Conservation (phyloP, 2,329 filamentous ascomycete genomes). For the Aurifilum marmelostoma region DNA sequence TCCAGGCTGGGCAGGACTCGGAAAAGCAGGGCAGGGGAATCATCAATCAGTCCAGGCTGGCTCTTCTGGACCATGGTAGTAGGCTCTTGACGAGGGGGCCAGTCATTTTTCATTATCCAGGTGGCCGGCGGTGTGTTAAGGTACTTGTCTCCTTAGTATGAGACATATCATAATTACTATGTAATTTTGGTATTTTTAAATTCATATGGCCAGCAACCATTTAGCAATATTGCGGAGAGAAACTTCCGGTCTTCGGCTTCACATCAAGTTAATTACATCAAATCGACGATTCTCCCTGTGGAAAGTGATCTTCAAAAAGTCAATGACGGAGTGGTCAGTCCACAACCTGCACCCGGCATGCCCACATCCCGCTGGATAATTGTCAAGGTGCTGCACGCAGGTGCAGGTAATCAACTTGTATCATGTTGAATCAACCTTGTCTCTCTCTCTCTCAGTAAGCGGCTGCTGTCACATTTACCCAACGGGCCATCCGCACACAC, state of each 20-base stretch:
- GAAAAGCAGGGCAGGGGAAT: not conserved
- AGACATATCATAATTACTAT: not conserved
- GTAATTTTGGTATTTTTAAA: no score
- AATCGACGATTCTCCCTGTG: not conserved
- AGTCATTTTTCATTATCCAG: no score
- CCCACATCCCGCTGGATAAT: not conserved
- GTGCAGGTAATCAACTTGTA: no score
- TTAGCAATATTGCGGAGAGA: not conserved
- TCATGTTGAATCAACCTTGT: not conserved
- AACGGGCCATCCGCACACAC: no score
- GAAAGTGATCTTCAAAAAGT: not conserved
- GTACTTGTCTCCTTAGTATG: no score
- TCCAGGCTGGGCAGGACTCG: not conserved
- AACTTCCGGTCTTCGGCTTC: not conserved
- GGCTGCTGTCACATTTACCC: no score
- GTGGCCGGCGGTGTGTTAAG: no score
- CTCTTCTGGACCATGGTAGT: not conserved
- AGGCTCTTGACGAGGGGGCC: not conserved
- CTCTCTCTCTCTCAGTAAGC: no score
- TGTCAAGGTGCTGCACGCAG: not conserved
- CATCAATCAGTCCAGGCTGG: not conserved
- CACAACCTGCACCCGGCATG: not conserved
- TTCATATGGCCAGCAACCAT: no score
- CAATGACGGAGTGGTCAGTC: slow-evolving; percentile 2
- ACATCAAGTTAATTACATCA: no score